Evolutionary conservation across 208 protist genomes (phyloP).

Genomic region (Trypanosoma cruzi): DNA sequence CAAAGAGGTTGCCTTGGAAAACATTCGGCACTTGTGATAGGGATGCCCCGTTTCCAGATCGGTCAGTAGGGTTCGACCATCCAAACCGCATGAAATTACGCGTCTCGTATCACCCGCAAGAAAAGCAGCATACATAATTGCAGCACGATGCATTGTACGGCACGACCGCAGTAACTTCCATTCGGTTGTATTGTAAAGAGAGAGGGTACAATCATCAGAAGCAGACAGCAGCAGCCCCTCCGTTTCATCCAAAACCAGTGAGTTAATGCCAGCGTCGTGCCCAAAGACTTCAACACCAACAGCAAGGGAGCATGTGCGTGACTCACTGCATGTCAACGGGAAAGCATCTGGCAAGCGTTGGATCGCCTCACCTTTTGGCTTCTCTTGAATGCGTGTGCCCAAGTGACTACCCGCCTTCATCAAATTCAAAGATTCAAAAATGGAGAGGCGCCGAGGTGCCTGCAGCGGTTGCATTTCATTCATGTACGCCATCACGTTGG

Average conservation of each 20-base stretch:
- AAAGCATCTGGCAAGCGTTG: neutral
- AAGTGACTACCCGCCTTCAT: neutral
- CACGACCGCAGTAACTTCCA: constrained; percentile 24
- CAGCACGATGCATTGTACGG: constrained; percentile 40
- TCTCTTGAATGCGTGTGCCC: too few relatives aligned
- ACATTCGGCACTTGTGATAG: constrained; percentile 18
- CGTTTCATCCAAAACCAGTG: constrained; percentile 31
- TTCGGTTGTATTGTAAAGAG: constrained; percentile 39
- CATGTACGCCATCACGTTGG: constrained; percentile 11
- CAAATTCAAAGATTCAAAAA: neutral
- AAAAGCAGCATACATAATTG: constrained; percentile 62
- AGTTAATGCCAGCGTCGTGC: constrained; percentile 62
- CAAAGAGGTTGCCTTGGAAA: constrained; percentile 34
- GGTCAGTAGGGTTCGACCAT: constrained; percentile 40
- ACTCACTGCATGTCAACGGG: constrained; percentile 20
- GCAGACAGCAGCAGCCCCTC: constrained; percentile 45
- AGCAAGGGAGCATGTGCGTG: constrained; percentile 25
- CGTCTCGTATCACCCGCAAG: constrained; percentile 20
- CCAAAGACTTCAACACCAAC: constrained; percentile 28
- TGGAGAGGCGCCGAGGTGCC: neutral
- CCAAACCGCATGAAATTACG: constrained; percentile 41
- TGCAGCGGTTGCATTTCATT: neutral
- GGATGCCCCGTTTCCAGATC: constrained; percentile 32
- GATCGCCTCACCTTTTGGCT: too few relatives aligned
- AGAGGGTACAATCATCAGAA: constrained; percentile 45